Base-by-base conservation (phyloP, 192 early-diverging fungal species). In the Backusella luteola region DNA sequence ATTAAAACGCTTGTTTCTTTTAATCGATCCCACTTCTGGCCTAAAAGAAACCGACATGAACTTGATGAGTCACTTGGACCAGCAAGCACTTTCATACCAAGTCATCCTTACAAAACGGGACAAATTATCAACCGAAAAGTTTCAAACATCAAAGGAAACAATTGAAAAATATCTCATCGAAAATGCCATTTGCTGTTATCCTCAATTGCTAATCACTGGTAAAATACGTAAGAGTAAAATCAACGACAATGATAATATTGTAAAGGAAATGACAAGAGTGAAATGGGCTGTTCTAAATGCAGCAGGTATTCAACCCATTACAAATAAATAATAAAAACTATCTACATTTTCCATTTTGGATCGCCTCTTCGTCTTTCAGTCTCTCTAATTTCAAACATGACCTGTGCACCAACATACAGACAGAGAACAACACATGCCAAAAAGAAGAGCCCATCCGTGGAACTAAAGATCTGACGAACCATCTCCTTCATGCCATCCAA, bases 331-430 rank as follows among this genome's bases (percentile, higher is more conserved):
- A 38, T 63, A 49, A 19, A 6, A 1, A 49, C n/a, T 26, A 12
- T 74, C 56, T 81, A 81, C 80, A 81, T 81, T n/a, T 49, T 36
- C 72, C 73, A 81, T 72, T 71, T 77, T 14, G 73, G 38, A 68
- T 81, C 76, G 0, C 85, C 85, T 67, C 81, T 76, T 59, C 91
- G 78, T 75, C 93, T 90, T 81, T 93, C 93, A 44, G 83, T 84
- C 73, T 94, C 92, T 71, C 92, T 85, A 71, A 92, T 73, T 81
- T 96, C 94, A 89, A 96, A 96, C 85, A 93, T 92, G 39, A 94
- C 69, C 78, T 94, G 93, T 44, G 89, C 84, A 66, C 87, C 86
- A 23, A 88, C 76, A 82, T 92, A 92, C 42, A 95, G 76, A 17
- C 80, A 73, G 0, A 83, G 34, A 32, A 86, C 85, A 11, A 88